Conservation (phyloP, 1,284 basidiomycete species). For the Mixia osmundae region DNA sequence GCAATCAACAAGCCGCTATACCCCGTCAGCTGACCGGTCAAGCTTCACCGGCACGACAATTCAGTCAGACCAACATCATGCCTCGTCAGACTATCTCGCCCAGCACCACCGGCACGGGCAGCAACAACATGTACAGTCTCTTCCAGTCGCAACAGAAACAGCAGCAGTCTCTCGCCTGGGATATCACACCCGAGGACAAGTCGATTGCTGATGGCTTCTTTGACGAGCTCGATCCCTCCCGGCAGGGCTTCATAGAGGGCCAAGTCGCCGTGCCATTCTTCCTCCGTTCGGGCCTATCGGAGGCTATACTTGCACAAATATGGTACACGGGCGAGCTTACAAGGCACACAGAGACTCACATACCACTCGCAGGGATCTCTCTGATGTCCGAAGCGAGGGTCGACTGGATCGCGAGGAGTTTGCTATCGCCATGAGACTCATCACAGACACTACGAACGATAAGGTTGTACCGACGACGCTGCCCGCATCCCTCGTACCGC, state of each 20-base stretch:
- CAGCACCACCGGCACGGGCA: background rate
- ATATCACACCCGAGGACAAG: constrained; percentile 63
- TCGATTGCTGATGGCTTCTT: constrained; percentile 59
- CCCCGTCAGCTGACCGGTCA: no score
- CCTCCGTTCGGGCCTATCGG: constrained; percentile 68
- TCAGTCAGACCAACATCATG: no score
- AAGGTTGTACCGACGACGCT: constrained; percentile 49
- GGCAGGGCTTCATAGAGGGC: constrained; percentile 65
- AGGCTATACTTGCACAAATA: constrained; percentile 61
- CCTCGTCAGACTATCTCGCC: no score
- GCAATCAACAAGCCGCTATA: no score
- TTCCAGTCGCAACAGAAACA: constrained; percentile 4
- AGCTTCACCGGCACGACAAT: no score
- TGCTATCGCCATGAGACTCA: constrained; percentile 86
- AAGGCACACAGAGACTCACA: constrained; percentile 6
- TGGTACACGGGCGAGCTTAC: constrained; percentile 39
- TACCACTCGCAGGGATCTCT: constrained; percentile 48
- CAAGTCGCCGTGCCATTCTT: constrained; percentile 91
- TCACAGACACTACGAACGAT: constrained; percentile 68
- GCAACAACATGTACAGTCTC: background rate
- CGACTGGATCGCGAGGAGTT: constrained; percentile 76
- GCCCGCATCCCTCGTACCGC: constrained; percentile 55
- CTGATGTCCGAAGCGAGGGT: constrained; percentile 76
- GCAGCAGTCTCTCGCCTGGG: constrained; percentile 34
- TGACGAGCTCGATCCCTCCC: constrained; percentile 49